Base-by-base conservation (phyloP, 139 green algal genomes). In the Picochlorum sp. region DNA sequence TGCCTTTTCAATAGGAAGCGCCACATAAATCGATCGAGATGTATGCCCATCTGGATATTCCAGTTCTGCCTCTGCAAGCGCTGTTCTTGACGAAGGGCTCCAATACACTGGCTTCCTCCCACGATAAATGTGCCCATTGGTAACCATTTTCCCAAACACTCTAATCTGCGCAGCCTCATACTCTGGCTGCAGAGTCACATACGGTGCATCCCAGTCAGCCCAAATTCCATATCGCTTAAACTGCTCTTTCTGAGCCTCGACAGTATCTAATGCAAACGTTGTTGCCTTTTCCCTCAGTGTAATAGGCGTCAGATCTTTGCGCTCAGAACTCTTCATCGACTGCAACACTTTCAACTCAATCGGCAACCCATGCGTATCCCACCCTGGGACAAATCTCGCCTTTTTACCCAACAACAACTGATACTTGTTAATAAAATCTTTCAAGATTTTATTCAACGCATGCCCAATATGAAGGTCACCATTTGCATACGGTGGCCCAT, bases 391-490 rank as follows among this genome's bases (percentile, higher is more conserved):
- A 69, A 89, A 96, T 50, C 70, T 79, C 14, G 84, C 88, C 52
- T 71, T 75, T 16, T 75, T 70, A n/a, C 85, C 85, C 58, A 70
- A 73, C 45, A 87, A 67, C 62, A 95, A 81, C 65, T 89, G 77
- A 69, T 83, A 89, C 11, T 21, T 28, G 56, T 85, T 82, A 41
- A 80, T 90, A 63, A 99, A 84, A 82, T 98, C 92, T 77, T 99
- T 99, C 21, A 99, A 75, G 55, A 97, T 86, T 64, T 99, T 99
- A 83, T 99, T 99, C 24, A 99, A 79, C 1, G 94, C 94, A 71
- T 99, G 94, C 15, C 94, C 92, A 51, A 96, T 95, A 85, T 98
- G 92, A 26, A 97, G 81, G 74, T 96, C 88, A 21, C 94, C 94
- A 77, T 99, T 99, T 55, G 94, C 94, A 62, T 99, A 99, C 2